Evolutionary conservation across 345 rosid species (phyloP), one percentile per base, ranked within the genome.

Genomic region (Dimocarpus longan): DNA sequence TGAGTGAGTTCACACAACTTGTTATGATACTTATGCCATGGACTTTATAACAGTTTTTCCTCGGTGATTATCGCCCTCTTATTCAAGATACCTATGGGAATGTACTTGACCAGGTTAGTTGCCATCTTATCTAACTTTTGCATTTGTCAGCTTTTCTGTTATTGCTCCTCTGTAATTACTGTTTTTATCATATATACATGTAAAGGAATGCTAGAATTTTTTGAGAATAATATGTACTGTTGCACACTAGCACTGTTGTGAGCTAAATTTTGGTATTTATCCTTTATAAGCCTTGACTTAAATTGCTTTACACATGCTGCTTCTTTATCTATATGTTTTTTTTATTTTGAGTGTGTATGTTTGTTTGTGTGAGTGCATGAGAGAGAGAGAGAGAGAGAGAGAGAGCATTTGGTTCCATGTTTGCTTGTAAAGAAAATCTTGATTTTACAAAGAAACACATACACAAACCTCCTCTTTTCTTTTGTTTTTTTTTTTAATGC

Each of bases 21-120:
- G 50, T 21, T 80, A 10, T 39, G 66, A 77, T 67, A 66, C 77
- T 76, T 32, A 80, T 76, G 66, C 59, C 60, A 22, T 70, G 64
- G 79, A 46, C 70, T 76, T 79, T 71, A 71, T 68, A 70, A 78
- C 93, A 97, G 99, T 97, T 97, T 81, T 97, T 91, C 87, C 92
- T 97, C 48, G 99, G 99, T 82, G 99, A 97, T 83, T 97, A 93
- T 85, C 98, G 99, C 42, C 99, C 99, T 16, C 80, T 97, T 77
- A 78, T 93, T 74, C 97, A 93, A 73, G 99, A 97, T 87, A 81
- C 90, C 71, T 76, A 84, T 57, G 99, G 98, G 57, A 88, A 94
- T 85, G 92, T 90, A 74, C 91, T 97, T 83, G 99, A 97, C 84
- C 98, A 92, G 98, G 99, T 97, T 80, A 66, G 87, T 72, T 81